These are phyloP conservation scores for Macrolepiota fuliginosa DNA, from an alignment of 768 basidiomycete species.

Conservation along the genomic window DNA sequence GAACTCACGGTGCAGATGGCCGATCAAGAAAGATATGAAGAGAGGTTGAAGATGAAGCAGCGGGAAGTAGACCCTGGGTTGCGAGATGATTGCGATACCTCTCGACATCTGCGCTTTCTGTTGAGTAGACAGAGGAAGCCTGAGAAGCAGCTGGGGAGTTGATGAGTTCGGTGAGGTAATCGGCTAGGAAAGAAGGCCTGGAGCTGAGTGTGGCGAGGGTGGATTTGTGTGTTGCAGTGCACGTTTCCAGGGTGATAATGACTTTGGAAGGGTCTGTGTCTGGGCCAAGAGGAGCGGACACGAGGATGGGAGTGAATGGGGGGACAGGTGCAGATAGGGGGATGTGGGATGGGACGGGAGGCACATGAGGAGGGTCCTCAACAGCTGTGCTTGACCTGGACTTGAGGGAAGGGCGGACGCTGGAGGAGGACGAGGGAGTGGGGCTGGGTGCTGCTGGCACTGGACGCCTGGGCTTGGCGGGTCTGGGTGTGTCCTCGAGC, in stretches of 20 bases:
- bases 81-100: slow-evolving; percentile 63
- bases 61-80: slow-evolving; percentile 52
- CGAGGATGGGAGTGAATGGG: slow-evolving; percentile 64
- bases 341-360: slow-evolving; percentile 45
- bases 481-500: slow-evolving; percentile 22
- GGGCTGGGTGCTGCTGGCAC: slow-evolving; percentile 18
- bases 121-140: slow-evolving; percentile 57
- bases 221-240: slow-evolving; percentile 62
- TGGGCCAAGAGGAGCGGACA: slow-evolving; percentile 53
- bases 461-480: slow-evolving; percentile 30
- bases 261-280: slow-evolving; percentile 55
- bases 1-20: slow-evolving; percentile 72
- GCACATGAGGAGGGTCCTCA: slow-evolving; percentile 44
- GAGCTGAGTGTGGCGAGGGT: slow-evolving; percentile 66
- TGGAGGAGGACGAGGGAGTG: slow-evolving; percentile 23
- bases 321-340: slow-evolving; percentile 43
- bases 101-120: slow-evolving; percentile 48
- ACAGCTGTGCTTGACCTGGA: slow-evolving; percentile 28
- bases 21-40: slow-evolving; percentile 80
- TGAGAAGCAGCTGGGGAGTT: slow-evolving; percentile 35
- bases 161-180: slow-evolving; percentile 47
- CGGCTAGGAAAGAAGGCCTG: slow-evolving; percentile 63
- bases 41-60: slow-evolving; percentile 32
- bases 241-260: slow-evolving; percentile 74
- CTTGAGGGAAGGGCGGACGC: slow-evolving; percentile 38